A percentile compares a stretch with the other conserved stretches of the same genome.
Conservation (phyloP, 257 asterid genomes). For the Cruciata laevipes region DNA sequence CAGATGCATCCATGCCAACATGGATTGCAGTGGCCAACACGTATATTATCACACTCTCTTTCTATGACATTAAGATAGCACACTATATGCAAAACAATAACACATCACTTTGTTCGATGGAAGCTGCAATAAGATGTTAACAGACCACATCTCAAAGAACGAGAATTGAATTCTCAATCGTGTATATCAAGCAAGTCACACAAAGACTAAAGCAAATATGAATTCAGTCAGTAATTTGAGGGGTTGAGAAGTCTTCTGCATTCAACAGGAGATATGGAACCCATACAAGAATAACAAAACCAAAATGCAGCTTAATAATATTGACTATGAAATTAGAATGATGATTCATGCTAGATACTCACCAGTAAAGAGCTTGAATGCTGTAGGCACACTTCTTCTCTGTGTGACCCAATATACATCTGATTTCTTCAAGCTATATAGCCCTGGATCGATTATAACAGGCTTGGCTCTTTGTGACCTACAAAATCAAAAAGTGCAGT, state of each 20-base stretch:
- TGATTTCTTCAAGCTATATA: constrained; percentile 55
- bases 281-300: not conserved
- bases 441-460: constrained; percentile 66
- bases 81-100: not conserved
- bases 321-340: not conserved
- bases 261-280: not conserved
- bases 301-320: not conserved
- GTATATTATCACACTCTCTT: not conserved
- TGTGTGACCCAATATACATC: constrained; percentile 55
- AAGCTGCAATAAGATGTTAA: not conserved
- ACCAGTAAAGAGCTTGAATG: constrained; percentile 71
- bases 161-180: not conserved
- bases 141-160: not conserved
- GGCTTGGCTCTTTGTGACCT: constrained; percentile 71
- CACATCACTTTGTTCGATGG: not conserved
- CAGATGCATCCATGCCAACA: not conserved
- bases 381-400: constrained; percentile 56
- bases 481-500: constrained; percentile 10
- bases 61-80: not conserved
- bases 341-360: constrained; percentile 3
- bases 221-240: not conserved
- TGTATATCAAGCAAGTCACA: not conserved
- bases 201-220: not conserved
- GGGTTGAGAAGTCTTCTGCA: not conserved
- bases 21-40: not conserved